phyloP scores from a whole-genome alignment of 2,329 filamentous ascomycete species.

The Pseudogymnoascus sp. region DNA sequence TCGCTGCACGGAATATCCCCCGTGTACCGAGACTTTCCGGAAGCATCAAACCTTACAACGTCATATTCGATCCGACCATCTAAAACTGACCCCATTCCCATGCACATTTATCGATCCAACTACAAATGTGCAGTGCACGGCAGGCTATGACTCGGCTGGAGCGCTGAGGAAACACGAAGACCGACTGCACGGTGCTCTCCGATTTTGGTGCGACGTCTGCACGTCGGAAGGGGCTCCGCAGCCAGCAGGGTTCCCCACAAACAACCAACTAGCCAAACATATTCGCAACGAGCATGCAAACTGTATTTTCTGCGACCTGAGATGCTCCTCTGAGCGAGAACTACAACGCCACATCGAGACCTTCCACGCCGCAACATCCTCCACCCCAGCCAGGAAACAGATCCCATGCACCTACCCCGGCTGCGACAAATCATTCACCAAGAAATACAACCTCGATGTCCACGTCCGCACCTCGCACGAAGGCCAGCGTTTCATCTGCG shows the following conservation, averaged over 20 bases:
- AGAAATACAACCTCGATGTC: conserved; percentile 71
- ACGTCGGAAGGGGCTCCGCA: conserved; percentile 34
- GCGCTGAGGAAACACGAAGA: conserved; percentile 66
- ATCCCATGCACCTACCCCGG: conserved; percentile 59
- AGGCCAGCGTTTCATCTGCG: conserved; percentile 72
- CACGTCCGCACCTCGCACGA: conserved; percentile 75
- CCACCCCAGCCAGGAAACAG: conserved; percentile 42
- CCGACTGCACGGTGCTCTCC: conserved; percentile 60
- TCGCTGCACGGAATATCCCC: conserved; percentile 61
- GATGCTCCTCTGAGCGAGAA: conserved; percentile 58
- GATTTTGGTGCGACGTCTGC: conserved; percentile 75
- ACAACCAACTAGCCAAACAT: conserved; percentile 65
- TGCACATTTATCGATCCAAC: conserved; percentile 54
- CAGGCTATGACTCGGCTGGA: conserved; percentile 65
- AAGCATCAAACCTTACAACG: conserved; percentile 81
- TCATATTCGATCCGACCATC: conserved; percentile 71
- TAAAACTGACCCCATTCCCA: conserved; percentile 61
- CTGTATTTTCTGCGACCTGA: conserved; percentile 68
- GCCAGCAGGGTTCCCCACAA: conserved; percentile 61
- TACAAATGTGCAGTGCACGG: conserved; percentile 51
- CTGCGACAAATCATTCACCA: conserved; percentile 73
- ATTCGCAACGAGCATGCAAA: conserved; percentile 64
- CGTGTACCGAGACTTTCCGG: conserved; percentile 71
- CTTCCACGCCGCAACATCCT: conserved; percentile 52
- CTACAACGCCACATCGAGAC: conserved; percentile 73